phyloP scores from a whole-genome alignment of 2,329 filamentous ascomycete genomes.

The Trichoderma koningii region DNA sequence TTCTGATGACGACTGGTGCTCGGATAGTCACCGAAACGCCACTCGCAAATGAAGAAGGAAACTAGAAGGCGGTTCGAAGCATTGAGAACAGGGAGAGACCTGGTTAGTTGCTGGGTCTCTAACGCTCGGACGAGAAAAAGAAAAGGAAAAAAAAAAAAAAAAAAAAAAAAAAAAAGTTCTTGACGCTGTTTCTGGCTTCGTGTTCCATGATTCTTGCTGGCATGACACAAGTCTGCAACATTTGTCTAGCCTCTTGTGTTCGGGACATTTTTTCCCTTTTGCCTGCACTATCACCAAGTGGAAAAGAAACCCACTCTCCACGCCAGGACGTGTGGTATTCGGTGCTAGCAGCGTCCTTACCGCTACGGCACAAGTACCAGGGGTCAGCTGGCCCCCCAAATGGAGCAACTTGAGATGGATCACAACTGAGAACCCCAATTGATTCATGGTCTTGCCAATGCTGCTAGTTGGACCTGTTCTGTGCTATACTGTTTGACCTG shows the following conservation, averaged over 20 bases:
- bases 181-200: not conserved
- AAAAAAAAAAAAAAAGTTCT: not conserved
- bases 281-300: not conserved
- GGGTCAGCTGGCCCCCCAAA: conserved; percentile 13
- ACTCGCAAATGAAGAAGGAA: not conserved
- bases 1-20: conserved; percentile 18
- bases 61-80: conserved; percentile 1
- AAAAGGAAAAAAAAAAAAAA: no score
- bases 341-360: conserved; percentile 8
- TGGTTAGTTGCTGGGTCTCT: not conserved
- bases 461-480: not conserved
- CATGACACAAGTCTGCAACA: conserved; percentile 16
- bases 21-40: conserved; percentile 7
- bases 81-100: conserved; percentile 3
- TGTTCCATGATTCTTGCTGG: conserved; percentile 1
- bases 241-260: conserved; percentile 3
- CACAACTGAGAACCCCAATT: no score
- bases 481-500: not conserved
- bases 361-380: conserved; percentile 6
- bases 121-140: not conserved
- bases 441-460: no score
- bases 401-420: not conserved
- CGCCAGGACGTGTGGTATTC: conserved; percentile 4
- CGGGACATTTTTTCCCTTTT: not conserved
- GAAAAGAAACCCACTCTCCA: not conserved